Base-by-base conservation (phyloP, 169 alveolate species). In the Eimeria mitis region DNA sequence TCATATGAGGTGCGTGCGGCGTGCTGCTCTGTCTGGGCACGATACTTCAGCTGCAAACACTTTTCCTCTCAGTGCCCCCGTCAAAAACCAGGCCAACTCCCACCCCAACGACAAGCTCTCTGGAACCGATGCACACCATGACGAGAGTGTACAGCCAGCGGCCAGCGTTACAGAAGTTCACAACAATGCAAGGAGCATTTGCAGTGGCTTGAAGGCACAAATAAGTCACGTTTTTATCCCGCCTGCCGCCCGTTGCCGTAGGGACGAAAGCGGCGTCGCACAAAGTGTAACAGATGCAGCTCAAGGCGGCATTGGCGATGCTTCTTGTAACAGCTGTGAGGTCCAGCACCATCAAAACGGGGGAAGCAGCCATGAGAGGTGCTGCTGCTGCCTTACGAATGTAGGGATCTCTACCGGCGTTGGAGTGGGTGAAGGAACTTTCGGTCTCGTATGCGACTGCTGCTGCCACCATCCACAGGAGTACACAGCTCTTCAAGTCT, bases 401-500 rank as follows among this genome's bases (percentile, higher is more conserved):
- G 92, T 13, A 47, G 37, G 0, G 47, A 28, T n/a, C 8, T 83
- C 75, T 34, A 61, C 52, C 49, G 44, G 65, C 59, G 81, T 5
- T 14, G 65, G 47, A 42, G 63, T n/a, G 61, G 63, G 11, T 21
- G n/a, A 13, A 87, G 71, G 83, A 40, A 8, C 65, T 21, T 23
- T 23, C 19, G 90, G 76, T 56, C 90, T 31, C 63, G 28, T 9
- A 2, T 87, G 92, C 92, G 81, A 87, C 34, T 87, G 92, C 65
- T 87, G 92, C 61, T 87, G 92, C 92, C 92, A 87, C 44, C 92
- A 87, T 40, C 92, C 92, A 44, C 92, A 87, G 81, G 92, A 87
- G 81, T 63, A 59, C 44, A 87, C 68, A 37, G 79, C 79, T n/a
- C 47, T 87, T 40, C 92, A 61, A 37, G 52, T 42, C 47, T 42